phyloP scores from a whole-genome alignment of 1,284 basidiomycete species.

The Marasmius oreades region DNA sequence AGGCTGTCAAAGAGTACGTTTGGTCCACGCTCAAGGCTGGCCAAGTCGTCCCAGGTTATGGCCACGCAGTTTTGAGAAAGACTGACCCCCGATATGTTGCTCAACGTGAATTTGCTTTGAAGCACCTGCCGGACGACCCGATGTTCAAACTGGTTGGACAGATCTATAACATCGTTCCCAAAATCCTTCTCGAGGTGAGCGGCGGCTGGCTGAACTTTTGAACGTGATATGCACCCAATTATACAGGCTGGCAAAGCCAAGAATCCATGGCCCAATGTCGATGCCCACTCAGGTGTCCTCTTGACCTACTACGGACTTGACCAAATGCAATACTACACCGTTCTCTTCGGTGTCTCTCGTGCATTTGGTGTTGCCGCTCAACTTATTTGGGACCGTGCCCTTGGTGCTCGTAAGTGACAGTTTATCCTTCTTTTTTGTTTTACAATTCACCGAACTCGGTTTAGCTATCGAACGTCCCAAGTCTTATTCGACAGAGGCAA shows the following conservation, averaged over 20 bases:
- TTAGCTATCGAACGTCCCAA: conserved; percentile 83
- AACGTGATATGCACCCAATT: conserved; percentile 4
- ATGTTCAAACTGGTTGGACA: conserved; percentile 93
- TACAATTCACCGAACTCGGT: conserved; percentile 2
- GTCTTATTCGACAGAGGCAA: conserved; percentile 77
- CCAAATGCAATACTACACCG: conserved; percentile 94
- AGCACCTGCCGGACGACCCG: conserved; percentile 84
- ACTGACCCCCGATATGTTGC: conserved; percentile 98
- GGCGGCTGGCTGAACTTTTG: conserved; percentile 2
- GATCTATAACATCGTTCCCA: conserved; percentile 91
- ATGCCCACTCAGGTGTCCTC: conserved; percentile 95
- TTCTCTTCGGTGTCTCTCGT: conserved; percentile 95
- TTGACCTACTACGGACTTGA: conserved; percentile 87
- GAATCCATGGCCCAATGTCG: conserved; percentile 94
- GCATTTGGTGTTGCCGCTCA: conserved; percentile 89
- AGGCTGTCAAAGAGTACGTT: conserved; percentile 88
- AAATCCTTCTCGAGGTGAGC: conserved; percentile 80
- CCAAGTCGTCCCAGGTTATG: conserved; percentile 92
- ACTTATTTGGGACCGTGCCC: conserved; percentile 93
- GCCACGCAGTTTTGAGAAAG: conserved; percentile 96
- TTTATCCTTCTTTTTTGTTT: background rate
- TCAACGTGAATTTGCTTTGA: conserved; percentile 90
- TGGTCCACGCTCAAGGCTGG: conserved; percentile 91
- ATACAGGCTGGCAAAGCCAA: conserved; percentile 87
- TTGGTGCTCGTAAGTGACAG: conserved; percentile 75